A percentile compares a stretch with the other conserved stretches of the same genome.
phyloP scores from a whole-genome alignment of 306 rosid genomes.

The Quercus engelmannii region DNA sequence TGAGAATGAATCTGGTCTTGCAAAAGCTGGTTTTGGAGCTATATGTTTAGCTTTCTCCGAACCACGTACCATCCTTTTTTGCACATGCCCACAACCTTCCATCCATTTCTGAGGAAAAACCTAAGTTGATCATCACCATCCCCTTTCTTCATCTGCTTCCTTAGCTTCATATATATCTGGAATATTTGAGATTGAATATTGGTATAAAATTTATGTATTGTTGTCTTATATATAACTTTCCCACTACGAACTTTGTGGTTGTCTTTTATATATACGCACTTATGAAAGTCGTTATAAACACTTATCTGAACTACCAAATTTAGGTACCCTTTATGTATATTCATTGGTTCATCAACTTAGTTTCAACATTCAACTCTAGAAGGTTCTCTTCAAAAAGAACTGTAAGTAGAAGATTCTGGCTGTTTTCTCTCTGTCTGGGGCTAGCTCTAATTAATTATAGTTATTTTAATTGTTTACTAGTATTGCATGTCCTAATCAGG shows the following conservation, averaged over 20 bases:
- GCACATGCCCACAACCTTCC: no score
- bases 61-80: no score
- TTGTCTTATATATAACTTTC: background rate
- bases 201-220: background rate
- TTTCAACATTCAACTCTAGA: background rate
- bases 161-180: background rate
- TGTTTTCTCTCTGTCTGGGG: background rate
- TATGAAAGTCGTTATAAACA: background rate
- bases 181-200: background rate
- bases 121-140: no score
- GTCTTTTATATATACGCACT: background rate
- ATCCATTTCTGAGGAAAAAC: no score
- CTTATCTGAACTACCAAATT: background rate
- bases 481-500: no score
- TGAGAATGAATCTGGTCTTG: no score
- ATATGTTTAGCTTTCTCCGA: no score
- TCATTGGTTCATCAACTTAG: background rate
- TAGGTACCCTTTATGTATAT: background rate
- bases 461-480: no score
- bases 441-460: background rate
- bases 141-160: no score
- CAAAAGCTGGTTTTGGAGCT: no score
- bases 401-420: background rate
- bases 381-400: no score
- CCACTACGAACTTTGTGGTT: background rate